Conservation (phyloP, 2,329 filamentous ascomycete species). For the Daldinia sp. region DNA sequence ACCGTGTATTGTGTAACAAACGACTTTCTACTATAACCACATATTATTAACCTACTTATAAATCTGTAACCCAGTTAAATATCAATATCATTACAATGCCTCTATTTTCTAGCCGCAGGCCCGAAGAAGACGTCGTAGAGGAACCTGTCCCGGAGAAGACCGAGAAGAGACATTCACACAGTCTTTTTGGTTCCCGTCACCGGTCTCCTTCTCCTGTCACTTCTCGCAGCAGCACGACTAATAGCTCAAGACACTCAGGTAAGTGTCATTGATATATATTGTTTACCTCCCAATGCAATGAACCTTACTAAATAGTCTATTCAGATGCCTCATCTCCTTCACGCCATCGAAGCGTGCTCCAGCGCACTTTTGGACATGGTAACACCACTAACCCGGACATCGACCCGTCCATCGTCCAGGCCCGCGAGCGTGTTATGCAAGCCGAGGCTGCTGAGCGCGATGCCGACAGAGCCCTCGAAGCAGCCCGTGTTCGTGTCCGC, state of each 20-base stretch:
- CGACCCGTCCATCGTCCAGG: conserved; percentile 72
- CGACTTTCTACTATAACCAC: background rate
- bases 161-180: conserved; percentile 52
- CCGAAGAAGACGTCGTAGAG: conserved; percentile 54
- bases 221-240: conserved; percentile 44
- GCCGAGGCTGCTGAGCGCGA: conserved; percentile 74
- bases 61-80: conserved; percentile 2
- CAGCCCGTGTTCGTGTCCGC: conserved; percentile 68
- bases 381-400: conserved; percentile 61
- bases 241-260: conserved; percentile 46
- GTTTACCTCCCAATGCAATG: background rate
- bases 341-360: conserved; percentile 57
- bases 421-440: conserved; percentile 69
- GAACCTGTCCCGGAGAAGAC: conserved; percentile 58
- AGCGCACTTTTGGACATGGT: conserved; percentile 60
- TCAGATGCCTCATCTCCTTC: conserved; percentile 34
- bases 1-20: background rate
- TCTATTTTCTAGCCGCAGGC: conserved; percentile 50
- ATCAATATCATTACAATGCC: conserved; percentile 46
- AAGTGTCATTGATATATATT: conserved; percentile 27
- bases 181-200: conserved; percentile 56
- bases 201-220: conserved; percentile 49
- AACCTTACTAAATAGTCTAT: conserved; percentile 1
- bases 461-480: conserved; percentile 71
- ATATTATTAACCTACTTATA: conserved; percentile 9